These are phyloP conservation scores for Monosporascus sp. DNA, from an alignment of 2,329 filamentous ascomycete genomes.

Conservation along the genomic window DNA sequence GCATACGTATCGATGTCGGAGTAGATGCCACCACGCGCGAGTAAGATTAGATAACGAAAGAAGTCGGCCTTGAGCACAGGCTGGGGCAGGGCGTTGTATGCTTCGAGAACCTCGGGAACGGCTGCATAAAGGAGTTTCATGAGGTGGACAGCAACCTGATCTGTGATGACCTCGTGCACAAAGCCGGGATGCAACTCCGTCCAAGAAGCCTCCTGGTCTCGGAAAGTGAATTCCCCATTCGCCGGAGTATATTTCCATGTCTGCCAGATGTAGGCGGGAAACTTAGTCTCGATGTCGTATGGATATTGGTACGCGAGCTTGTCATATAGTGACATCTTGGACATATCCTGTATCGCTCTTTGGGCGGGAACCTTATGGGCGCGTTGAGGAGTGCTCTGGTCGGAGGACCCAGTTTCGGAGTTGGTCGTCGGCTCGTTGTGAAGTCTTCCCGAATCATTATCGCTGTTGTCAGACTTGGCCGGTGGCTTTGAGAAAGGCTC, in stretches of 20 bases:
- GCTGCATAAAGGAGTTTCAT: conserved; percentile 82
- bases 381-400: conserved; percentile 2
- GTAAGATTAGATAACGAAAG: conserved; percentile 67
- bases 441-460: conserved; percentile 6
- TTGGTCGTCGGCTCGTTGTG: conserved; percentile 16
- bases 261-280: conserved; percentile 98
- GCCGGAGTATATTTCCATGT: conserved; percentile 90
- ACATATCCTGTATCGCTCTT: conserved; percentile 63
- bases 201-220: conserved; percentile 85
- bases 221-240: conserved; percentile 72
- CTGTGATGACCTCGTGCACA: conserved; percentile 95
- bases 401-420: conserved; percentile 7
- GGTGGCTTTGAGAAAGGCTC: conserved; percentile 19
- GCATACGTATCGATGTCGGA: conserved; percentile 88
- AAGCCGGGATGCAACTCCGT: conserved; percentile 81
- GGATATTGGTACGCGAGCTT: conserved; percentile 92
- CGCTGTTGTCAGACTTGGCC: conserved; percentile 16
- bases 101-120: conserved; percentile 71
- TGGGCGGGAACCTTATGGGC: conserved; percentile 42
- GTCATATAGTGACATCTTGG: conserved; percentile 64
- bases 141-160: conserved; percentile 74
- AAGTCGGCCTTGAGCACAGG: conserved; percentile 75
- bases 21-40: conserved; percentile 63
- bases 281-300: conserved; percentile 82
- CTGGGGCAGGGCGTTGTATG: conserved; percentile 66